Evolutionary conservation across 805 yeast genomes (phyloP).

Genomic region (Starmerella scarabaei): DNA sequence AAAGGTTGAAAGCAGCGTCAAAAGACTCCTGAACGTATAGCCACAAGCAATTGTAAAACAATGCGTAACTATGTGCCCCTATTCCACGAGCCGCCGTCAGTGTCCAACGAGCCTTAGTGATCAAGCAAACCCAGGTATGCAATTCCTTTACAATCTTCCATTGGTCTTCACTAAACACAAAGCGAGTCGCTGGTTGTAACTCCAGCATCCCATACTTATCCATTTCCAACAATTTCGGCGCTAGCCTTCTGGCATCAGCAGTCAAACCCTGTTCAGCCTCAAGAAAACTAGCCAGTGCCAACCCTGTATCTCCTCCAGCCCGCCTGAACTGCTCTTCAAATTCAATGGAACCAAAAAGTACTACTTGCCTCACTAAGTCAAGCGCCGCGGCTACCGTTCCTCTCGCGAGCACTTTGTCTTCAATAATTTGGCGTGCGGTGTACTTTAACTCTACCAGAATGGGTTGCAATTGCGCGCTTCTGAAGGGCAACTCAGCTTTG

Average conservation of each 20-base stretch:
- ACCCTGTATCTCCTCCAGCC: no score
- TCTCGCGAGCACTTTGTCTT: no score
- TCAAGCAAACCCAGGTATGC: neutral
- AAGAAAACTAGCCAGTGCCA: no score
- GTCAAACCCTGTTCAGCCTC: no score
- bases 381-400: conserved; percentile 2
- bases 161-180: conserved; percentile 6
- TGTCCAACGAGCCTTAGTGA: neutral
- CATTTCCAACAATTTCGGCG: no score
- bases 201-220: neutral
- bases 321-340: no score
- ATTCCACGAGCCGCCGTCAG: no score
- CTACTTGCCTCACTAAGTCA: conserved; percentile 4
- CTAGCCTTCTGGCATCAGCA: no score
- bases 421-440: no score
- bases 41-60: conserved; percentile 14
- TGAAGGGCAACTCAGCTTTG: conserved; percentile 3
- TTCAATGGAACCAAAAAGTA: conserved; percentile 12
- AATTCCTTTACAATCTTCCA: conserved; percentile 10
- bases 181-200: neutral
- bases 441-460: neutral
- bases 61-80: no score
- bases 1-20: conserved; percentile 6
- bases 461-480: neutral
- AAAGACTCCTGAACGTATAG: conserved; percentile 7